phyloP scores from a whole-genome alignment of 148 eudicot species.

The Rhododendron molle region DNA sequence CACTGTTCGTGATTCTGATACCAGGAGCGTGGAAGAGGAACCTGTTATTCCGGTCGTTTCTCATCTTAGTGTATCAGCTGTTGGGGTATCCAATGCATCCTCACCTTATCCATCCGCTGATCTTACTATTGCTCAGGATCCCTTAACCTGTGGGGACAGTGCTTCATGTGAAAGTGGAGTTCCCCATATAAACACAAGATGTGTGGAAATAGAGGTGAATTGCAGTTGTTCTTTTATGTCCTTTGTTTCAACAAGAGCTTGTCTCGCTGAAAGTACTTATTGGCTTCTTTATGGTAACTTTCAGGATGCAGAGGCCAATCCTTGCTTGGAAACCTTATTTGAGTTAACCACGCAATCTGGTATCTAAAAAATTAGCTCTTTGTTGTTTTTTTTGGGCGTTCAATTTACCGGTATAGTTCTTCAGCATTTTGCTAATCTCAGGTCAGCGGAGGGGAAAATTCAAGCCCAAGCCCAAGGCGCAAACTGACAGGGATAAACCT shows the following conservation, averaged over 20 bases:
- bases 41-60: slow-evolving; percentile 18
- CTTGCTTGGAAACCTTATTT: slow-evolving; percentile 34
- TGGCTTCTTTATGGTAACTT: slow-evolving; percentile 4
- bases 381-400: background rate
- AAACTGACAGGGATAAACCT: slow-evolving; percentile 16
- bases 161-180: slow-evolving; percentile 16
- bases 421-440: slow-evolving; percentile 23
- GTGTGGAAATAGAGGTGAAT: slow-evolving; percentile 25
- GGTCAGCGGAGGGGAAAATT: slow-evolving; percentile 44
- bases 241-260: slow-evolving; percentile 7
- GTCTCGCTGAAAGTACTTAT: background rate
- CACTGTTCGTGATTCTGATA: slow-evolving; percentile 15
- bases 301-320: slow-evolving; percentile 47
- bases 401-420: background rate
- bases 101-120: slow-evolving; percentile 8
- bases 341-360: slow-evolving; percentile 44
- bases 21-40: slow-evolving; percentile 20
- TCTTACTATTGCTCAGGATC: slow-evolving; percentile 14
- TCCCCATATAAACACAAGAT: slow-evolving; percentile 4
- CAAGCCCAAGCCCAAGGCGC: slow-evolving; percentile 57
- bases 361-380: slow-evolving; percentile 23
- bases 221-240: background rate
- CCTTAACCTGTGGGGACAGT: slow-evolving; percentile 20
- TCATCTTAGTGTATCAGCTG: slow-evolving; percentile 17
- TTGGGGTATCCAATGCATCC: slow-evolving; percentile 18